Evolutionary conservation across 2,329 filamentous ascomycete genomes (phyloP).

Genomic region (Clonostachys chloroleuca): DNA sequence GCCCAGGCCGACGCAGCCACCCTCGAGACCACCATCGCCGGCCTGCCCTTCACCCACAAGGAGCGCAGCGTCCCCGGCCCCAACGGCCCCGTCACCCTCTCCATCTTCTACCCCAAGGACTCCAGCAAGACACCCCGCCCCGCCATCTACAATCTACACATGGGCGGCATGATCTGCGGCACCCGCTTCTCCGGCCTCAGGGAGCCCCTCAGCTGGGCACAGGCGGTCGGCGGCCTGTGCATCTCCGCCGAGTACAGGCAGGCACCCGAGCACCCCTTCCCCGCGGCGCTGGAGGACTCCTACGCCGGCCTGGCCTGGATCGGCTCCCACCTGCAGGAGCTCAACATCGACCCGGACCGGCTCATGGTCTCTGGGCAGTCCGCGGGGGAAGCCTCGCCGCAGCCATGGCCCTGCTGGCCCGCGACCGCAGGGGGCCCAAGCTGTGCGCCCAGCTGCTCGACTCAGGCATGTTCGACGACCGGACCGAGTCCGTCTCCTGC

Average conservation of each 20-base stretch:
- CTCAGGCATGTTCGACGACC: slow-evolving; percentile 42
- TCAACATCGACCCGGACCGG: slow-evolving; percentile 30
- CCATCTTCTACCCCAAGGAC: slow-evolving; percentile 10
- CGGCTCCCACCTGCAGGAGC: slow-evolving; percentile 22
- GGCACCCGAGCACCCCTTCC: slow-evolving; percentile 13
- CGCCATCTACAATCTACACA: slow-evolving; percentile 12
- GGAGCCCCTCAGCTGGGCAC: slow-evolving; percentile 9
- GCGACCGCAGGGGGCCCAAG: slow-evolving; percentile 22
- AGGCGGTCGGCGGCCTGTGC: slow-evolving; percentile 9
- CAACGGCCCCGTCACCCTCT: slow-evolving; percentile 9
- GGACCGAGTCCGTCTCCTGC: slow-evolving; percentile 21
- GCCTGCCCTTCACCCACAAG: slow-evolving; percentile 11
- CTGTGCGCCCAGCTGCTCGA: slow-evolving; percentile 33
- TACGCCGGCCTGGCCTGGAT: slow-evolving; percentile 26
- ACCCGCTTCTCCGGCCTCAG: slow-evolving; percentile 12
- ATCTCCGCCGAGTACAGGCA: slow-evolving; percentile 17
- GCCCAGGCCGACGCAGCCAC: slow-evolving; percentile 5
- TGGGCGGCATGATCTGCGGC: slow-evolving; percentile 13
- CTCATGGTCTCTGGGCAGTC: slow-evolving; percentile 35
- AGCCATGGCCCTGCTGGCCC: slow-evolving; percentile 26
- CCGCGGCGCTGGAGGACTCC: slow-evolving; percentile 13
- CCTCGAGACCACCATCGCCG: slow-evolving; percentile 6
- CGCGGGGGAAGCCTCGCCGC: slow-evolving; percentile 37
- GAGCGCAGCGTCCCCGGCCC: slow-evolving; percentile 9
- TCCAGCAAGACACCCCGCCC: slow-evolving; percentile 4